Evolutionary conservation across 2,329 filamentous ascomycete genomes (phyloP).

Genomic region (Fusarium proliferatum): DNA sequence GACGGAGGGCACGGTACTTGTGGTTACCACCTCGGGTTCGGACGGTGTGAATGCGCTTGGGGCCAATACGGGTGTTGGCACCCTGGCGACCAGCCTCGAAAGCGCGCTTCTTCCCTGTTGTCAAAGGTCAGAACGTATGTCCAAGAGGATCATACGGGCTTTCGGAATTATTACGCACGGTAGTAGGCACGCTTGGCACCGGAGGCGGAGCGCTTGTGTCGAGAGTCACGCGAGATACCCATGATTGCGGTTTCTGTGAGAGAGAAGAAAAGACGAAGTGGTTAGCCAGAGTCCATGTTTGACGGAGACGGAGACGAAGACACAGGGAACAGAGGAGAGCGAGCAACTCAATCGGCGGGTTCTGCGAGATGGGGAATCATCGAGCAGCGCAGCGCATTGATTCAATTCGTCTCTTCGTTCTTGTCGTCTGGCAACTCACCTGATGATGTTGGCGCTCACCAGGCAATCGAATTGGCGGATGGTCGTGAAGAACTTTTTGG

Average conservation of each 20-base stretch:
- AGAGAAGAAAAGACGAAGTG: slow-evolving; percentile 34
- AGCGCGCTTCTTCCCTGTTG: slow-evolving; percentile 92
- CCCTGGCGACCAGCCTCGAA: slow-evolving; percentile 99
- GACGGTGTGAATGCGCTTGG: slow-evolving; percentile 96
- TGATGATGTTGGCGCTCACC: slow-evolving; percentile 61
- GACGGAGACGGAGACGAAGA: background rate
- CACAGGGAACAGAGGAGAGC: slow-evolving; percentile 10
- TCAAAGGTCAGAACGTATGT: slow-evolving; percentile 80
- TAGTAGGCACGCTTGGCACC: slow-evolving; percentile 97
- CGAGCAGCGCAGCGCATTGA: slow-evolving; percentile 40
- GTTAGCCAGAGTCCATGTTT: slow-evolving; percentile 33
- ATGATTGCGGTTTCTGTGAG: slow-evolving; percentile 80
- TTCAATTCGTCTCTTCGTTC: slow-evolving; percentile 34
- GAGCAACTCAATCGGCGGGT: slow-evolving; percentile 39
- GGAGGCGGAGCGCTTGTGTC: slow-evolving; percentile 99
- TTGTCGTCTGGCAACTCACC: slow-evolving; percentile 53
- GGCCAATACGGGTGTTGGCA: slow-evolving; percentile 98
- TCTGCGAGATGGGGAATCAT: slow-evolving; percentile 40
- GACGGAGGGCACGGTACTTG: slow-evolving; percentile 99
- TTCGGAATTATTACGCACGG: slow-evolving; percentile 75
- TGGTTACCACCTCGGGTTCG: slow-evolving; percentile 98
- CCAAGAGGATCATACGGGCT: slow-evolving; percentile 70
- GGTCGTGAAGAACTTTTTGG: slow-evolving; percentile 53
- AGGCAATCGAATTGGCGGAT: slow-evolving; percentile 60
- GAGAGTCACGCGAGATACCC: slow-evolving; percentile 99